These are phyloP conservation scores for Arctostaphylos glauca DNA, from an alignment of 148 eudicot species.

Conservation along the genomic window DNA sequence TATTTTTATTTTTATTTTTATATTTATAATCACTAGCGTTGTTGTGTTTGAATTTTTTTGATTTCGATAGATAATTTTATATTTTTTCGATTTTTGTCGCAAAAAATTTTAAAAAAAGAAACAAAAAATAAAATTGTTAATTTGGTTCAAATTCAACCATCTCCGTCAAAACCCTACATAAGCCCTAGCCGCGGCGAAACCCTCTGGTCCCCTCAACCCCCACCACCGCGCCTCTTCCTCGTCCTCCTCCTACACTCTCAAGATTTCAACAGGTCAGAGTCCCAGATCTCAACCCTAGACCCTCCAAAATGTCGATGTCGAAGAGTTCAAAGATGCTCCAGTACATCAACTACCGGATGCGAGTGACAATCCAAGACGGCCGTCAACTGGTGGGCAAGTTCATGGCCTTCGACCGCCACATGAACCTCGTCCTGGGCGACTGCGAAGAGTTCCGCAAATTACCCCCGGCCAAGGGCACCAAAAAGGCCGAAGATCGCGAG, in stretches of 20 bases:
- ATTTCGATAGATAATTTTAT: too few relatives aligned
- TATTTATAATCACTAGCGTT: too few relatives aligned
- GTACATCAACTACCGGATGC: constrained; percentile 93
- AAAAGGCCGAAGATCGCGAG: constrained; percentile 49
- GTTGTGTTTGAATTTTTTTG: too few relatives aligned
- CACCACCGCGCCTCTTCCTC: background rate
- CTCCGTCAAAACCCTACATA: background rate
- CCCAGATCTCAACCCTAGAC: background rate
- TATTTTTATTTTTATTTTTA: too few relatives aligned
- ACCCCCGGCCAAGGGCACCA: constrained; percentile 59
- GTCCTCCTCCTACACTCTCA: background rate
- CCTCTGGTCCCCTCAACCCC: background rate
- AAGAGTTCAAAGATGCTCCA: constrained; percentile 96
- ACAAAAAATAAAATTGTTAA: too few relatives aligned
- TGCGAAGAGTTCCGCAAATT: constrained; percentile 93
- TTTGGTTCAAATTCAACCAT: too few relatives aligned
- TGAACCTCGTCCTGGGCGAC: constrained; percentile 95
- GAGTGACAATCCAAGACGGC: constrained; percentile 89
- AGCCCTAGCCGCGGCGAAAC: background rate
- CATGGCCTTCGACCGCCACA: constrained; percentile 99
- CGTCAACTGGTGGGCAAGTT: constrained; percentile 87
- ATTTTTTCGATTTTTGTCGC: too few relatives aligned
- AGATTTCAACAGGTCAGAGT: too few relatives aligned
- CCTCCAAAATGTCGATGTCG: constrained; percentile 80
- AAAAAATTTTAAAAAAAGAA: too few relatives aligned